Evolutionary conservation across 2,329 filamentous ascomycete genomes (phyloP).

Genomic region (Bipolaris cookei): DNA sequence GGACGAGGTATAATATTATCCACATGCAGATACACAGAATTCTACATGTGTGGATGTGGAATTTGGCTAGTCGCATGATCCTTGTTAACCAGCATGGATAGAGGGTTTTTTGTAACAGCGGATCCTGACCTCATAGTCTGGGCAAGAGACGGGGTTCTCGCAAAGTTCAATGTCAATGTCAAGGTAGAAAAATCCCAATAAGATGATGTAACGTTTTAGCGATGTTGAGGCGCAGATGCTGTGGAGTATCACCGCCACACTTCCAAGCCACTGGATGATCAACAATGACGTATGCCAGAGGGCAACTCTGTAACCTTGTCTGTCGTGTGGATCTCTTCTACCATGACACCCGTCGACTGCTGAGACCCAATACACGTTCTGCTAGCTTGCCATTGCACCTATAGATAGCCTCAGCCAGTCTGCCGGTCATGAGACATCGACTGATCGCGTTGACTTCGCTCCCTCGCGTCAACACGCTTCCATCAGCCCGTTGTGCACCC

Average conservation of each 20-base stretch:
- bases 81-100: background rate
- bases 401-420: background rate
- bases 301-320: constrained; percentile 8
- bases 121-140: background rate
- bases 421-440: constrained; percentile 40
- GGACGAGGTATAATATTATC: background rate
- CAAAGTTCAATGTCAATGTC: too few relatives aligned
- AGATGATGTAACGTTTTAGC: background rate
- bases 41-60: background rate
- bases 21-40: background rate
- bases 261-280: constrained; percentile 10
- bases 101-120: background rate
- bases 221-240: background rate
- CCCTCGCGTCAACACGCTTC: constrained; percentile 22
- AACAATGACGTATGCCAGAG: constrained; percentile 16
- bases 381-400: background rate
- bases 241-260: constrained; percentile 7
- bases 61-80: background rate
- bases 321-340: constrained; percentile 13
- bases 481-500: constrained; percentile 20
- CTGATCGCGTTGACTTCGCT: constrained; percentile 33
- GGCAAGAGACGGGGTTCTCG: background rate
- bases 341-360: background rate
- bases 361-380: constrained; percentile 8
- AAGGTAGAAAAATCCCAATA: background rate